Base-by-base conservation (phyloP, 2,329 filamentous ascomycete species). In the Aureobasidium musti region DNA sequence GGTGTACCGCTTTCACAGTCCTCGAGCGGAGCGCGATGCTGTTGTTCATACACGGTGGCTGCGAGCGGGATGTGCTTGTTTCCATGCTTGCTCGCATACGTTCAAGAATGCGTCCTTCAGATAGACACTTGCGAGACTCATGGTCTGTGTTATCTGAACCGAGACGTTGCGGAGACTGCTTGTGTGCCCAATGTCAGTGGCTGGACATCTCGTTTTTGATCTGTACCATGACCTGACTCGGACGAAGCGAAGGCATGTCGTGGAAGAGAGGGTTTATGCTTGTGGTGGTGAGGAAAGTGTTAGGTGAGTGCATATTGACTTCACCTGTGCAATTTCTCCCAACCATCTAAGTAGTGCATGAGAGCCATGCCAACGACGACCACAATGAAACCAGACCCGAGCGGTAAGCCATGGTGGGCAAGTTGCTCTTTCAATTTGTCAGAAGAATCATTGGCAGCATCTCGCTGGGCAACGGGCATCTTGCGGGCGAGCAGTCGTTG, bases 291-390 rank as follows among this genome's bases (percentile, higher is more conserved):
- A 28, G 23, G 8, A 54, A 54, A 45, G 37, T 45, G 49, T 35
- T 35, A 53, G 61, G 49, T 28, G 37, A 54, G 61, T 53, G 28
- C 26, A 33, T 33, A 33, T 63, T 19, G 19, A 64, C 61, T 64
- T 64, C 61, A 64, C 61, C 61, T 64, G 61, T 64, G 49, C 61
- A 64, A 13, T 54, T 64, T 64, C 30, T 64, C 61, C 61, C 61
- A 64, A n/a, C 61, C 61, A 45, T 64, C 61, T 49, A 64, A 54
- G 28, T 64, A 64, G 49, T 64, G 61, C 61, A 64, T 64, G 37
- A 64, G 49, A 23, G 61, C 61, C 49, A 64, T 54, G 43, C 61
- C 61, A n/a, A 64, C 43, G 37, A 64, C 49, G 7, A 64, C 61
- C 19, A 64, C 61, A 33, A 64, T 37, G 33, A 64, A 43, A 6